These are phyloP conservation scores for Elsinoe arachidis DNA, from an alignment of 2,329 filamentous ascomycete genomes.

Conservation along the genomic window DNA sequence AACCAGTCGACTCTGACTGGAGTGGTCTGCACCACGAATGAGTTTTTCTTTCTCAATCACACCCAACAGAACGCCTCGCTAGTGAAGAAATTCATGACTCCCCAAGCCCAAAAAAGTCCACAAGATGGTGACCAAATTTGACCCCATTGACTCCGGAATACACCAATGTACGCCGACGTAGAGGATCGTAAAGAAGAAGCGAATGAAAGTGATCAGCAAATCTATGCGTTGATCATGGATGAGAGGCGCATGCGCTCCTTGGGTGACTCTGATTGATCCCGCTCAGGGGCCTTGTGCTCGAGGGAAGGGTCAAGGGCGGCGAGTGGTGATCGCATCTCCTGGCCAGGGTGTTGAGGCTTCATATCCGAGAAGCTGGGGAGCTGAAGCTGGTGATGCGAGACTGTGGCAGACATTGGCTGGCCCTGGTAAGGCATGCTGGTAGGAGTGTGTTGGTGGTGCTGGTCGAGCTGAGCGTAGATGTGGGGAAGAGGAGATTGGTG, in stretches of 20 bases:
- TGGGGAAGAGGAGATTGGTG: conserved; percentile 17
- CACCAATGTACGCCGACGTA: neutral
- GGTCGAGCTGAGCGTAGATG: conserved; percentile 20
- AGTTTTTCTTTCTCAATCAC: neutral
- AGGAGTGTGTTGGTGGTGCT: conserved; percentile 20
- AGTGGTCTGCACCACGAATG: conserved; percentile 1
- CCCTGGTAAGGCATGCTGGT: conserved; percentile 16
- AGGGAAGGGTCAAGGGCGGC: neutral
- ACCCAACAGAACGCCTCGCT: conserved; percentile 6
- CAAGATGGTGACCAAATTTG: neutral
- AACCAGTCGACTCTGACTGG: neutral
- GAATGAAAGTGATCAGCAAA: conserved; percentile 3
- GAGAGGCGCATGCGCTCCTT: conserved; percentile 33
- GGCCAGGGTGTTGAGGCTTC: neutral
- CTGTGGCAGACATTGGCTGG: conserved; percentile 14
- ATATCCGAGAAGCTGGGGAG: conserved; percentile 22
- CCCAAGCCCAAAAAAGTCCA: neutral
- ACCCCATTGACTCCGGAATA: neutral
- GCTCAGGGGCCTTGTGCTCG: conserved; percentile 14
- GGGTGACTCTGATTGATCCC: conserved; percentile 25
- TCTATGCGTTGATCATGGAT: conserved; percentile 25
- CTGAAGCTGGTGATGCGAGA: conserved; percentile 17
- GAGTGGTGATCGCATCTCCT: conserved; percentile 3
- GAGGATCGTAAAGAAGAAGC: conserved; percentile 10
- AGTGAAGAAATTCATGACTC: neutral